Evolutionary conservation across 805 yeast species (phyloP).

Genomic region (Candida broadrunensis): DNA sequence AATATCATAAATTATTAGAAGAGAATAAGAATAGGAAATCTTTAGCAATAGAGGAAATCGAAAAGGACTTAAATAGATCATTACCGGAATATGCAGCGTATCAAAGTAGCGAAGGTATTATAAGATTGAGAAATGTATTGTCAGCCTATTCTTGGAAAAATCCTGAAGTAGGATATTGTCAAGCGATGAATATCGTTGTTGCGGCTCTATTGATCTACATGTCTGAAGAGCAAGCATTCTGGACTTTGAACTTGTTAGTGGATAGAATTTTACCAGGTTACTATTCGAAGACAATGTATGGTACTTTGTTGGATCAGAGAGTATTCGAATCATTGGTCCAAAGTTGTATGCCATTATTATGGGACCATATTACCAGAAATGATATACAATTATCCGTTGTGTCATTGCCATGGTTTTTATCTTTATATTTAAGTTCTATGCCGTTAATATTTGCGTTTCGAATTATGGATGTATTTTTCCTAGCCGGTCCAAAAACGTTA

Average conservation of each 20-base stretch:
- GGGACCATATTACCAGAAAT: slow-evolving; percentile 72
- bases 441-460: slow-evolving; percentile 92
- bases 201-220: slow-evolving; percentile 78
- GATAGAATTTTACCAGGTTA: slow-evolving; percentile 91
- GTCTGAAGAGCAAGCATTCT: slow-evolving; percentile 97
- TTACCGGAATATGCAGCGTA: slow-evolving; percentile 95
- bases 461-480: slow-evolving; percentile 83
- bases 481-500: slow-evolving; percentile 83
- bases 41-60: slow-evolving; percentile 92
- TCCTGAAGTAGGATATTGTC: slow-evolving; percentile 97
- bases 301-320: slow-evolving; percentile 88
- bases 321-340: slow-evolving; percentile 90
- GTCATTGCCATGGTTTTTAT: slow-evolving; percentile 93
- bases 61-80: slow-evolving; percentile 91
- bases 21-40: slow-evolving; percentile 65
- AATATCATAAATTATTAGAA: slow-evolving; percentile 56
- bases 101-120: slow-evolving; percentile 82
- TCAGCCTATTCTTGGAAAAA: slow-evolving; percentile 96
- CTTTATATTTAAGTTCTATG: slow-evolving; percentile 87
- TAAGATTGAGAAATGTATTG: slow-evolving; percentile 77
- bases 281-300: slow-evolving; percentile 96
- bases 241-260: slow-evolving; percentile 81
- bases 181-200: slow-evolving; percentile 94
- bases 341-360: slow-evolving; percentile 82
- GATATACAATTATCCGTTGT: slow-evolving; percentile 93